Conservation (phyloP, 225 moss, liverwort and hornwort species). For the Marchantia paleacea region DNA sequence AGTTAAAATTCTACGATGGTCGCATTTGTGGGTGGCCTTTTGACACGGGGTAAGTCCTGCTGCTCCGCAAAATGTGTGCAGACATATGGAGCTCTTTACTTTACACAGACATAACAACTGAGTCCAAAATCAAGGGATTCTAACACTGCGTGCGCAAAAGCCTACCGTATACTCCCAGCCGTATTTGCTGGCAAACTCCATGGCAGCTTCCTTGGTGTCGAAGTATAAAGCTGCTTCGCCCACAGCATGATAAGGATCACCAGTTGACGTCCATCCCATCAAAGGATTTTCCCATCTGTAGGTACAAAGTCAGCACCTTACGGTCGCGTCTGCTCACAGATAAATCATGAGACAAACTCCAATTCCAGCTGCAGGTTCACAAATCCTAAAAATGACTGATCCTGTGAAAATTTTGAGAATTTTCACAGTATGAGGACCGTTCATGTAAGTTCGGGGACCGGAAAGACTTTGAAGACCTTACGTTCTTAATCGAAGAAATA, state of each 20-base stretch:
- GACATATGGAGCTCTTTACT: neutral
- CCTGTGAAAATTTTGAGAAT: too few relatives aligned
- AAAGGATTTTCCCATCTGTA: conserved; percentile 97
- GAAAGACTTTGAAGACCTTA: too few relatives aligned
- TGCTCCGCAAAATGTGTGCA: neutral
- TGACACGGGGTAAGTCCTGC: neutral
- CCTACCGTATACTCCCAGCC: conserved; percentile 89
- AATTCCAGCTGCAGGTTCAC: neutral
- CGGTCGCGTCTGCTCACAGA: neutral
- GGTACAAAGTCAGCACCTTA: neutral
- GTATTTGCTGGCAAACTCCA: conserved; percentile 91
- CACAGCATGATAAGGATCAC: conserved; percentile 77
- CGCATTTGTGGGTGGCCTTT: neutral
- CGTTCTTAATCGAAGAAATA: too few relatives aligned
- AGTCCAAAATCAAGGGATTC: neutral
- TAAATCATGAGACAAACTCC: too few relatives aligned
- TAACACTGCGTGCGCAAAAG: neutral
- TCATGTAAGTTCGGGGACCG: too few relatives aligned
- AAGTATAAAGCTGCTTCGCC: conserved; percentile 83
- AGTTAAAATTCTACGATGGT: neutral
- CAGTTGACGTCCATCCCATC: conserved; percentile 99
- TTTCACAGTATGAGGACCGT: too few relatives aligned
- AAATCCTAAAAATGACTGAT: too few relatives aligned
- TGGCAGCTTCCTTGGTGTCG: conserved; percentile 76
- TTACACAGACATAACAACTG: neutral